Conservation (phyloP, 768 basidiomycete species). For the Psilocybe tampanensis region DNA sequence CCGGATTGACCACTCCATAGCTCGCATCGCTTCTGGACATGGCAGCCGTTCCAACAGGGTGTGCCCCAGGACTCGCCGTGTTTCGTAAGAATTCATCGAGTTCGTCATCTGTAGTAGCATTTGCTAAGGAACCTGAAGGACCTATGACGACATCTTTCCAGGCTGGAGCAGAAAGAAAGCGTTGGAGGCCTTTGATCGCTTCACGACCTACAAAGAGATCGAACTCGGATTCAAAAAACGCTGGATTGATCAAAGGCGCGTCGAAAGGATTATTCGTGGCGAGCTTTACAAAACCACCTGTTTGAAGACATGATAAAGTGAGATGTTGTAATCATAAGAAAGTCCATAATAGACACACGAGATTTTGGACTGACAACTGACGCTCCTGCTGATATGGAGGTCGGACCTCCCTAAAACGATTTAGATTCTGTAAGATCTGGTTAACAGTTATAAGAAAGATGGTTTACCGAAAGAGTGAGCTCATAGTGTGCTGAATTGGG, state of each 20-base stretch:
- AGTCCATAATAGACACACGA: background rate
- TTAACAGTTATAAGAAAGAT: background rate
- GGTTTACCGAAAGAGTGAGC: constrained; percentile 31
- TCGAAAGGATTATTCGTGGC: constrained; percentile 43
- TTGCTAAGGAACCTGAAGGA: constrained; percentile 14
- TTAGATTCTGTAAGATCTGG: background rate
- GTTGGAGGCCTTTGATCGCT: constrained; percentile 18
- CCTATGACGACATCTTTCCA: constrained; percentile 29
- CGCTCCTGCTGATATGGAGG: constrained; percentile 1
- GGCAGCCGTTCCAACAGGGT: constrained; percentile 30
- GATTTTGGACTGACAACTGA: constrained; percentile 15
- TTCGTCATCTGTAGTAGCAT: constrained; percentile 24
- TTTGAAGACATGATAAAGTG: background rate
- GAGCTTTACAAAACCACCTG: constrained; percentile 28
- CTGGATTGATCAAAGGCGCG: constrained; percentile 48
- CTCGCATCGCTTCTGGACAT: constrained; percentile 24
- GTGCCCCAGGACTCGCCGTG: constrained; percentile 20
- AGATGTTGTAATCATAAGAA: constrained; percentile 3
- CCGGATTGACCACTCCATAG: constrained; percentile 33
- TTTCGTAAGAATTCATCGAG: constrained; percentile 23
- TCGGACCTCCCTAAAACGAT: constrained; percentile 4
- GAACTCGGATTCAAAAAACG: constrained; percentile 34
- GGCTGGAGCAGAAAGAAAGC: constrained; percentile 23
- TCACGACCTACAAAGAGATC: constrained; percentile 28
- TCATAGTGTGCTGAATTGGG: constrained; percentile 36